Evolutionary conservation across 2,329 filamentous ascomycete genomes (phyloP).

Genomic region (Leptographium wingfieldii): DNA sequence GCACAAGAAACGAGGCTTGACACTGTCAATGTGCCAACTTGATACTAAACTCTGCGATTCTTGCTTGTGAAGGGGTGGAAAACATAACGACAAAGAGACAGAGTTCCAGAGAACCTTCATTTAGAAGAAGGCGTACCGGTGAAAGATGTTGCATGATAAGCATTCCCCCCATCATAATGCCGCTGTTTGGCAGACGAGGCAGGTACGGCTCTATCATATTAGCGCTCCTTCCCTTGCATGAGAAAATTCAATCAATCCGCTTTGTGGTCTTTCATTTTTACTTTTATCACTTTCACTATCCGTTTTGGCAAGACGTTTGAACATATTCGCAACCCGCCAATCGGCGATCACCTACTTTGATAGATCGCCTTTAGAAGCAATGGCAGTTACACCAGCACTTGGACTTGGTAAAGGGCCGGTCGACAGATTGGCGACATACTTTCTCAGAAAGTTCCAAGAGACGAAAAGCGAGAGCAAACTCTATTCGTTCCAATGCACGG

Average conservation of each 20-base stretch:
- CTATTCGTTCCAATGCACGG: slow-evolving; percentile 1
- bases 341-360: neutral
- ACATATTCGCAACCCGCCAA: neutral
- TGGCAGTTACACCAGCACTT: neutral
- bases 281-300: neutral
- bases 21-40: too few relatives aligned
- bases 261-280: neutral
- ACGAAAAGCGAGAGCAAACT: slow-evolving; percentile 6
- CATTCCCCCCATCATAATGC: neutral
- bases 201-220: neutral
- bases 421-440: slow-evolving; percentile 9
- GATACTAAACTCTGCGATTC: too few relatives aligned
- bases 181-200: neutral
- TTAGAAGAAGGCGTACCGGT: too few relatives aligned
- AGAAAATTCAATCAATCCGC: neutral
- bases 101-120: too few relatives aligned
- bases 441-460: slow-evolving; percentile 10
- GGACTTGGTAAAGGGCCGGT: slow-evolving; percentile 1
- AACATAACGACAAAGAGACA: too few relatives aligned
- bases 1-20: too few relatives aligned
- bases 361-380: neutral
- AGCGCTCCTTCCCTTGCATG: neutral
- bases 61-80: too few relatives aligned
- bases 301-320: neutral
- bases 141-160: too few relatives aligned